A percentile compares a stretch with the other conserved stretches of the same genome.
These are phyloP conservation scores for Ceraceosorus guamensis DNA, from an alignment of 1,284 basidiomycete species.

Conservation along the genomic window DNA sequence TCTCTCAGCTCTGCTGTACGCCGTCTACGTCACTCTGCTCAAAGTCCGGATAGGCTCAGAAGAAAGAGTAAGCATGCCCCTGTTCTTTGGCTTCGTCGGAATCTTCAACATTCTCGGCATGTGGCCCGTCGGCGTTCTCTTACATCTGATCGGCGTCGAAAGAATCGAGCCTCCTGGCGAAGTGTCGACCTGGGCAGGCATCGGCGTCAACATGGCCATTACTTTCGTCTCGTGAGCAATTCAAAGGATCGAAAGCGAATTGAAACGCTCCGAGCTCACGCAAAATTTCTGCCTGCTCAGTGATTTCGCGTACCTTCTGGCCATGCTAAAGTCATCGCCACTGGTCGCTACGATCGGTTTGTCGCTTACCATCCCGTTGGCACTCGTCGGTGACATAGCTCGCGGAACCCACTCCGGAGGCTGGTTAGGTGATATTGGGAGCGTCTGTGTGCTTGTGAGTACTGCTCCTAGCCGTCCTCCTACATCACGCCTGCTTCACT, in stretches of 20 bases:
- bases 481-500: no score
- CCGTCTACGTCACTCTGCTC: constrained; percentile 82
- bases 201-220: constrained; percentile 70
- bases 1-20: constrained; percentile 58
- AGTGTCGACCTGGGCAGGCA: constrained; percentile 58
- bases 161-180: constrained; percentile 66
- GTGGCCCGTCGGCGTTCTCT: constrained; percentile 73
- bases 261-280: no score
- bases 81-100: constrained; percentile 63
- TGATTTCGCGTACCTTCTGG: constrained; percentile 49
- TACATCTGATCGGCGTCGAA: constrained; percentile 72
- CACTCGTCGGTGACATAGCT: constrained; percentile 70
- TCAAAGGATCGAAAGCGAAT: no score
- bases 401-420: constrained; percentile 51
- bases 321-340: constrained; percentile 93
- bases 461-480: not conserved
- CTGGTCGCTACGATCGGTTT: constrained; percentile 82
- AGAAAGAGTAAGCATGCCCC: constrained; percentile 34
- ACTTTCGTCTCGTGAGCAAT: constrained; percentile 44
- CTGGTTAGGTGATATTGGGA: constrained; percentile 24
- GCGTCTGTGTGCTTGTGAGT: constrained; percentile 30
- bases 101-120: constrained; percentile 74
- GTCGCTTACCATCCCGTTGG: constrained; percentile 87
- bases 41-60: constrained; percentile 58
- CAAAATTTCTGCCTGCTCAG: no score